A percentile compares a stretch with the other conserved stretches of the same genome.
phyloP scores from a whole-genome alignment of 306 rosid genomes.

The Cyclanthera cordifolia region DNA sequence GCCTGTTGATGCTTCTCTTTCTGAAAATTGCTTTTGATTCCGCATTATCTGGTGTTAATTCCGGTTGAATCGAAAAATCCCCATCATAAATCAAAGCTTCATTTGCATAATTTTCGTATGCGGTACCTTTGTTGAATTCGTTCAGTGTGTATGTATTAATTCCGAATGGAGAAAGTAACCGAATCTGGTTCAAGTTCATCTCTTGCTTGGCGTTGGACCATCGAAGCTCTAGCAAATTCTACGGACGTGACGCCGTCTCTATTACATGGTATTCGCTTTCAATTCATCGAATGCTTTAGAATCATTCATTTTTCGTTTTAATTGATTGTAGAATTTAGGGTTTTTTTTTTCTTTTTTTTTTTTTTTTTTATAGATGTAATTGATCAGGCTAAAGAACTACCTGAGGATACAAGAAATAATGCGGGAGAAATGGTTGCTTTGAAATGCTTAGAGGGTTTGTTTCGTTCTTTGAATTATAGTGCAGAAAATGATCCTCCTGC shows the following conservation, averaged over 20 bases:
- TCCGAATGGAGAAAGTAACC: slow-evolving; percentile 20
- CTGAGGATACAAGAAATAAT: slow-evolving; percentile 22
- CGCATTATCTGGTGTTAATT: background rate
- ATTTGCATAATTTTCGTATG: background rate
- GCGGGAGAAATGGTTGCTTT: slow-evolving; percentile 50
- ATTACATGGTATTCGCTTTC: slow-evolving; percentile 21
- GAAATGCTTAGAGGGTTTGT: slow-evolving; percentile 56
- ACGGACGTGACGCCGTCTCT: slow-evolving; percentile 23
- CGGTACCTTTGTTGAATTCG: background rate
- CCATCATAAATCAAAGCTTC: background rate
- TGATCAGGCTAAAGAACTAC: slow-evolving; percentile 26
- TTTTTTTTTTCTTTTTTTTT: background rate
- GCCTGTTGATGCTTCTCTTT: background rate
- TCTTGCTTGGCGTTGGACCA: slow-evolving; percentile 55
- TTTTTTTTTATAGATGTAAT: slow-evolving; percentile 32
- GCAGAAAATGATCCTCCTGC: slow-evolving; percentile 16
- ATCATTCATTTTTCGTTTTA: background rate
- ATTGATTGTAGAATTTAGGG: background rate
- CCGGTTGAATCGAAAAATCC: background rate
- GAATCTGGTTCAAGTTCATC: slow-evolving; percentile 15
- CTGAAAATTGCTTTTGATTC: background rate
- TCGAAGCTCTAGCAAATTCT: slow-evolving; percentile 48
- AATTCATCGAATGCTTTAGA: background rate
- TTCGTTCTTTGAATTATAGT: slow-evolving; percentile 14
- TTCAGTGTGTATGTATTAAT: background rate